Base-by-base conservation (phyloP, 2,329 filamentous ascomycete genomes). In the Pseudogymnoascus sp. region DNA sequence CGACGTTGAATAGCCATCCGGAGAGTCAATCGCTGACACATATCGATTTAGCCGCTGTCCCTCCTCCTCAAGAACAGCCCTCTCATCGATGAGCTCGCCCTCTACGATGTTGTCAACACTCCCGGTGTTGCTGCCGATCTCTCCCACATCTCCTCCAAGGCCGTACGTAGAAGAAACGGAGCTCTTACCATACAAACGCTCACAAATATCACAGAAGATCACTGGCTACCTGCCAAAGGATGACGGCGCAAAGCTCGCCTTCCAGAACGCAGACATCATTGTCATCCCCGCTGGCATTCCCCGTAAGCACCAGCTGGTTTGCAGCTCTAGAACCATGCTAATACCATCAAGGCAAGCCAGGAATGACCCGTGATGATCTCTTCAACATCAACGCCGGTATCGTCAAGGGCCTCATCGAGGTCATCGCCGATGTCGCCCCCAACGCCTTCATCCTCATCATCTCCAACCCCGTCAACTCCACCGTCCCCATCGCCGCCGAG, bases 371-470 rank as follows among this genome's bases (percentile, higher is more conserved):
- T 81, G 95, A 99, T 74, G 95, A 97, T 76, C 90, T 99, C 65
- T 99, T 99, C 89, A 97, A 97, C 82, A 96, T 97, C 84, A 99
- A 99, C 78, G 95, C 95, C 66, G 91, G 93, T 73, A 99, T 99
- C 75, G 95, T 99, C 75, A 91, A 95, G 80, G 92, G 91, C 71
- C 84, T 99, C 70, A 88, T 96, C 72, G 89, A 96, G 82, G 87
- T 90, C 62, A 86, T 91, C 72, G 92, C 93, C 71, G 87, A 97
- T 76, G 86, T 89, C 74, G 88, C 87, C 76, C 95, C 95, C 76
- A 96, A 97, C 77, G 95, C 95, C 63, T 96, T 88, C 80, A 87
- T 96, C 76, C 87, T 97, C 69, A 87, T 99, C 82, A 99, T 99
- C 79, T 97, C 93, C 74, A 99, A 99, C 86, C 95, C 95, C 65